These are phyloP conservation scores for Cenchrus americanus DNA, from an alignment of 176 grass and related monocot genomes.

Conservation along the genomic window DNA sequence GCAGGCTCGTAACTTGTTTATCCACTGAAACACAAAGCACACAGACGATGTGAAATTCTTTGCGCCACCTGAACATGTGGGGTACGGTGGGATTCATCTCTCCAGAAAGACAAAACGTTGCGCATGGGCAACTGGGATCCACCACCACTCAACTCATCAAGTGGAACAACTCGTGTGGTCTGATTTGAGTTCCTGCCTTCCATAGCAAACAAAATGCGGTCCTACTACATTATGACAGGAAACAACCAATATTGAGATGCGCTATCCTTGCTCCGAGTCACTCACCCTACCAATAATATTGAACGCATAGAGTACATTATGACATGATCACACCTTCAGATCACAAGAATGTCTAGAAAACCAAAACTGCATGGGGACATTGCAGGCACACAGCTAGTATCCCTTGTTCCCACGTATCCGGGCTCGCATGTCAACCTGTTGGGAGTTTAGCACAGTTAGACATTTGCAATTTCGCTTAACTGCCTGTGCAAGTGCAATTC, in stretches of 20 bases:
- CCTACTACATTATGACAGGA: not conserved
- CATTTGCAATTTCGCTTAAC: not conserved
- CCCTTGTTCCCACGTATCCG: constrained; percentile 97
- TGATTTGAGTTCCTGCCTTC: constrained; percentile 11
- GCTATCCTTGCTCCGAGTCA: not conserved
- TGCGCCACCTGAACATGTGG: not conserved
- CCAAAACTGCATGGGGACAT: not conserved
- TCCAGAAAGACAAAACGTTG: not conserved
- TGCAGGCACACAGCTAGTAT: constrained; percentile 48
- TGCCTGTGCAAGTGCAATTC: not conserved
- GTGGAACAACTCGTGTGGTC: not conserved
- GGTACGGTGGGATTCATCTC: not conserved
- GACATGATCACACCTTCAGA: constrained; percentile 1
- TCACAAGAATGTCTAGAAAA: constrained; percentile 9
- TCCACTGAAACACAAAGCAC: not conserved
- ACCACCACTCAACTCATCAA: constrained; percentile 3
- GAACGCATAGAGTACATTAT: constrained; percentile 1
- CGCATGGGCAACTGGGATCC: not conserved
- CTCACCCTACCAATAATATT: not conserved
- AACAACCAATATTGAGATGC: not conserved
- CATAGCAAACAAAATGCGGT: not conserved
- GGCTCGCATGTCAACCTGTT: constrained; percentile 97
- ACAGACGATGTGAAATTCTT: not conserved
- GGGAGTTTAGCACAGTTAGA: constrained; percentile 33
- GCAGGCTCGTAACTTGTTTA: not conserved